Evolutionary conservation across 2,329 filamentous ascomycete genomes (phyloP), one percentile per base, ranked within the genome.

Genomic region (Fusarium denticulatum): DNA sequence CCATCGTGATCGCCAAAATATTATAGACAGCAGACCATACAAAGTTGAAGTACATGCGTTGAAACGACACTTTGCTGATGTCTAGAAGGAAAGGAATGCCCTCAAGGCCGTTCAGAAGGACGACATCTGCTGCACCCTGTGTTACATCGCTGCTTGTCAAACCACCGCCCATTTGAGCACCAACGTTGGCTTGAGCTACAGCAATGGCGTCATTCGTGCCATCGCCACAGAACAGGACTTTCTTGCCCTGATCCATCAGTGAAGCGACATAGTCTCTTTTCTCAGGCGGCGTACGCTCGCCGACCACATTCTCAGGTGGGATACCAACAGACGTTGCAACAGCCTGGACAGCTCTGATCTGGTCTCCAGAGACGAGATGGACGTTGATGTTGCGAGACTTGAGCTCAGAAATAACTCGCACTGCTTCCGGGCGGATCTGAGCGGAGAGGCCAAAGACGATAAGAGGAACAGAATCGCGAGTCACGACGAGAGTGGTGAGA

Each of bases 11-110:
- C 1, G 64, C 64, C 7, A 67, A 9, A 1, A 67, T 3, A 7
- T 67, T 67, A 3, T 67, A 67, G 2, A 67, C 52, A 9, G 62
- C 64, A 9, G 64, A 67, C 64, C 64, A 67, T 2, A 67, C 18
- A 9, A 67, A 67, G 22, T 67, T 67, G 0, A 67, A 67, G 39
- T 60, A 67, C 64, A 67, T 67, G 6, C 64, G 52, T 1, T 52
- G 55, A 4, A 67, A 67, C 0, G 45, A 43, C 0, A 52, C 62
- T 20, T 40, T 67, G 14, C 64, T 67, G 16, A 67, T 67, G 2
- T 67, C 64, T 16, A 67, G 62, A 1, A 67, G 34, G 2, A 67
- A 67, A 0, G 64, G 64, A 0, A 67, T 67, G 0, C 64, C 64
- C 15, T 67, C 64, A 3, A 67, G 15, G 0, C 64, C 62, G 0